Conservation (phyloP, 1,139 yeast species). For the Taphrina confusa region DNA sequence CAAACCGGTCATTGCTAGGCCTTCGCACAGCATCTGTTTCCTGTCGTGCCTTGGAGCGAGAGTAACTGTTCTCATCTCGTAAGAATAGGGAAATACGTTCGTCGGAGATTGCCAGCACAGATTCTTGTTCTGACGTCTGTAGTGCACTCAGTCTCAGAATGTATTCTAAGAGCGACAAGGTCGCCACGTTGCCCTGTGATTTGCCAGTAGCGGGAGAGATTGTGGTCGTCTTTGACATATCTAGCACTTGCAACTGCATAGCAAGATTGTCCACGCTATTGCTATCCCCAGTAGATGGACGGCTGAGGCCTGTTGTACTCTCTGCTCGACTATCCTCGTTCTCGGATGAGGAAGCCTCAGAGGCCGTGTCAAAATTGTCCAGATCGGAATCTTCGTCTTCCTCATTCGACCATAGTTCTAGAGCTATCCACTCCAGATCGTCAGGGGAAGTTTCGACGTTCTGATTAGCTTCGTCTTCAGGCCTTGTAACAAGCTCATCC, state of each 20-base stretch:
- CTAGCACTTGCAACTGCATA: constrained; percentile 33
- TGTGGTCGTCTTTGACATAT: constrained; percentile 20
- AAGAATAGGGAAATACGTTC: constrained; percentile 67
- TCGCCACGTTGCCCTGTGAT: constrained; percentile 16
- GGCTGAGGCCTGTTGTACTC: not conserved
- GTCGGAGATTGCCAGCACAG: constrained; percentile 61
- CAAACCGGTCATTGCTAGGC: constrained; percentile 19
- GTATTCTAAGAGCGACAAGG: constrained; percentile 62
- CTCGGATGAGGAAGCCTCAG: constrained; percentile 10
- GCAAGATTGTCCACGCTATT: constrained; percentile 30
- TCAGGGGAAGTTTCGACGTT: constrained; percentile 23
- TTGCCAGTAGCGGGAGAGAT: constrained; percentile 15
- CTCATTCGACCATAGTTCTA: constrained; percentile 51
- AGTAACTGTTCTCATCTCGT: constrained; percentile 53
- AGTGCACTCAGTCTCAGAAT: constrained; percentile 61
- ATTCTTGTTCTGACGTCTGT: constrained; percentile 62
- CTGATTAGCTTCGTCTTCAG: constrained; percentile 40
- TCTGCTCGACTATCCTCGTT: not conserved
- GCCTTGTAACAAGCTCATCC: constrained; percentile 39
- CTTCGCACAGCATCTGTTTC: constrained; percentile 22
- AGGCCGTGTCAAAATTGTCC: constrained; percentile 38
- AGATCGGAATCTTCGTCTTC: constrained; percentile 45
- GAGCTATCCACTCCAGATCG: constrained; percentile 55
- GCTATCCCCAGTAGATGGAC: constrained; percentile 1
- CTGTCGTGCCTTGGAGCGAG: constrained; percentile 4